Percentiles rank a stretch among this genome's conserved stretches.
These are phyloP conservation scores for Populus hybrid DNA, from an alignment of 441 rosid species.

Conservation along the genomic window DNA sequence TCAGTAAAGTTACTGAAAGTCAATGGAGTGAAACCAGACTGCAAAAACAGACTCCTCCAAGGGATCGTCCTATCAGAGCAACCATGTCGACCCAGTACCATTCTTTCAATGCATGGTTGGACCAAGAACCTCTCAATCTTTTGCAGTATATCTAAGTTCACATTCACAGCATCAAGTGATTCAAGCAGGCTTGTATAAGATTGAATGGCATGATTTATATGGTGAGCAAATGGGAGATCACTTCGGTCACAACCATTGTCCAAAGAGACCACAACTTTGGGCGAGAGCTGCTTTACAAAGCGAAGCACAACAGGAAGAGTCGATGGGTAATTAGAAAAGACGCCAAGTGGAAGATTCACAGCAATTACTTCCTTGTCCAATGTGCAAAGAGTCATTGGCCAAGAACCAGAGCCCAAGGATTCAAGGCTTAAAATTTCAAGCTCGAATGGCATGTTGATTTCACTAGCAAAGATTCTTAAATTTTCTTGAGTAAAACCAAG, in stretches of 20 bases:
- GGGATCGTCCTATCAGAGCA: slow-evolving; percentile 34
- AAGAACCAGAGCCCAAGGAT: no score
- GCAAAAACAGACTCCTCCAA: slow-evolving; percentile 46
- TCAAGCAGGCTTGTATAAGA: slow-evolving; percentile 49
- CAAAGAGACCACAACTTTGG: slow-evolving; percentile 53
- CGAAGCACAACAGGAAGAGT: slow-evolving; percentile 41
- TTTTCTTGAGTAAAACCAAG: no score
- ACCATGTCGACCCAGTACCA: slow-evolving; percentile 41
- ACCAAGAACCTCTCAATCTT: slow-evolving; percentile 60
- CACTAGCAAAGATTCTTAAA: no score
- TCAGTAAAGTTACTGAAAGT: slow-evolving; percentile 50
- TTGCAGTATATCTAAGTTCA: slow-evolving; percentile 38
- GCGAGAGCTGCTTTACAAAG: slow-evolving; percentile 61
- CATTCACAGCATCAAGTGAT: slow-evolving; percentile 56
- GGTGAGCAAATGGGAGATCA: slow-evolving; percentile 39
- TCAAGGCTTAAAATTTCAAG: no score
- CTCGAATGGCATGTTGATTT: no score
- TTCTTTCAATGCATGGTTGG: slow-evolving; percentile 51
- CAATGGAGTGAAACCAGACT: slow-evolving; percentile 49
- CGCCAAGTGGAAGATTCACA: slow-evolving; percentile 57
- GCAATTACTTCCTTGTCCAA: slow-evolving; percentile 43
- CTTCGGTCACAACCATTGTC: slow-evolving; percentile 51
- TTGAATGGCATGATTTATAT: slow-evolving; percentile 36
- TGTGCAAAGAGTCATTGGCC: not conserved
- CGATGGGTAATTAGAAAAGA: slow-evolving; percentile 39